Percentiles rank a stretch among this genome's conserved stretches.
These are phyloP conservation scores for Margaritispora aquatica DNA, from an alignment of 495 filamentous ascomycete genomes.

Conservation along the genomic window DNA sequence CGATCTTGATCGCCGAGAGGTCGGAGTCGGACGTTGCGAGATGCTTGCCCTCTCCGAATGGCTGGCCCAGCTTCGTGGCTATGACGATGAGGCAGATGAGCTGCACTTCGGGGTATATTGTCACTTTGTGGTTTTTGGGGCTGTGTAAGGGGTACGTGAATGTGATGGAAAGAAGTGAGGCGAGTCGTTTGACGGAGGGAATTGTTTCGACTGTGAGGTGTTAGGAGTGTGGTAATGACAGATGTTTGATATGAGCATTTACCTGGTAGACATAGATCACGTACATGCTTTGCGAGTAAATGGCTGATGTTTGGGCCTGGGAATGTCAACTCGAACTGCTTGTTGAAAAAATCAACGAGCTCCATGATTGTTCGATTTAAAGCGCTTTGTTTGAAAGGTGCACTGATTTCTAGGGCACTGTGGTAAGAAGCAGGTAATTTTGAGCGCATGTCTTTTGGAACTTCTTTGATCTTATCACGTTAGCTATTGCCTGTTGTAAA, in stretches of 20 bases:
- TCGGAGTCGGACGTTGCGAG: conserved; percentile 51
- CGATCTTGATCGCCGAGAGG: conserved; percentile 51
- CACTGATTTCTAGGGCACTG: conserved; percentile 47
- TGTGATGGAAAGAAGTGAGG: conserved; percentile 44
- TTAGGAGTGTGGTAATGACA: neutral
- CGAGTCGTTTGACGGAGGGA: conserved; percentile 50
- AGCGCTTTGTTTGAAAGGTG: conserved; percentile 43
- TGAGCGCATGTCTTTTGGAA: conserved; percentile 64
- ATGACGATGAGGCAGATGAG: conserved; percentile 69
- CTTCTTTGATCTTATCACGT: conserved; percentile 20
- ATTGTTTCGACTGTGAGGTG: conserved; percentile 57
- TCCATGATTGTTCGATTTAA: conserved; percentile 59
- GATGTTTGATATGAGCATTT: conserved; percentile 28
- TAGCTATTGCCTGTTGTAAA: neutral
- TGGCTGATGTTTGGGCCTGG: conserved; percentile 65
- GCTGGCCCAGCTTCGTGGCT: conserved; percentile 70
- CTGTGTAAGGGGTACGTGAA: conserved; percentile 47
- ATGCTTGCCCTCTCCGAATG: conserved; percentile 59
- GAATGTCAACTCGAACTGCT: conserved; percentile 62
- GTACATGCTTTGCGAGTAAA: conserved; percentile 63
- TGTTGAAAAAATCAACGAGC: conserved; percentile 54
- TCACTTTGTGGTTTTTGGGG: conserved; percentile 22
- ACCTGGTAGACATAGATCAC: conserved; percentile 73
- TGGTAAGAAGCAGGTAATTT: conserved; percentile 56
- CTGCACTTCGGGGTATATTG: conserved; percentile 60